Evolutionary conservation across 192 early-diverging fungal species (phyloP).

Genomic region (Linderina pennispora): DNA sequence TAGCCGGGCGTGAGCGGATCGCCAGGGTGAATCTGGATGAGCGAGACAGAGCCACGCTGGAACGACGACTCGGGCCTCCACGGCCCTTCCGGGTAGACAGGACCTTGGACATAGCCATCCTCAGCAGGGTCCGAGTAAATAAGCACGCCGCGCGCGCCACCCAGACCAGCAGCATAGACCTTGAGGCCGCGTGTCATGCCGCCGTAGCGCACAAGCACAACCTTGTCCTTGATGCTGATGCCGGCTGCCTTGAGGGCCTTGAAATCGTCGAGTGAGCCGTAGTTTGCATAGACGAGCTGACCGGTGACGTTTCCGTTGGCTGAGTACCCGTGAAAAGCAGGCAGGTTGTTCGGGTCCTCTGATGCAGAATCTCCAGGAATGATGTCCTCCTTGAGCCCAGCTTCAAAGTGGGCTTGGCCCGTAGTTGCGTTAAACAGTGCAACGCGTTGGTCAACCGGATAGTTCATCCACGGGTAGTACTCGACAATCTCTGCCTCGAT

Average conservation of each 20-base stretch:
- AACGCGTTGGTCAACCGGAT: conserved; percentile 46
- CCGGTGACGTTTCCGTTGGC: conserved; percentile 55
- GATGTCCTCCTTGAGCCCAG: conserved; percentile 48
- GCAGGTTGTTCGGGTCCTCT: conserved; percentile 48
- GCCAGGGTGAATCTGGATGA: conserved; percentile 42
- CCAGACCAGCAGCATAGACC: conserved; percentile 48
- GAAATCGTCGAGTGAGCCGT: conserved; percentile 53
- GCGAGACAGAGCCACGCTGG: conserved; percentile 51
- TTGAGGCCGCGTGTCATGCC: conserved; percentile 47
- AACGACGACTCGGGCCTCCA: conserved; percentile 53
- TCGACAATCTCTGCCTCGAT: conserved; percentile 50
- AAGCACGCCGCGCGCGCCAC: conserved; percentile 50
- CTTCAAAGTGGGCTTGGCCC: conserved; percentile 43
- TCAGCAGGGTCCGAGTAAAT: conserved; percentile 61
- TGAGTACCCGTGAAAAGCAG: conserved; percentile 58
- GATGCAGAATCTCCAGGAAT: conserved; percentile 55
- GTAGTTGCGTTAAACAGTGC: conserved; percentile 44
- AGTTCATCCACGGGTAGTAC: conserved; percentile 52
- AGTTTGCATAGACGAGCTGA: conserved; percentile 57
- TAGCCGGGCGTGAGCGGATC: conserved; percentile 61
- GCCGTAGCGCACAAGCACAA: conserved; percentile 56
- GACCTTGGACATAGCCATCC: conserved; percentile 49
- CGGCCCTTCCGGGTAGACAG: conserved; percentile 53
- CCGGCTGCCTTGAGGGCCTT: conserved; percentile 22
- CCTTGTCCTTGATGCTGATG: conserved; percentile 36